phyloP scores from a whole-genome alignment of 1,284 basidiomycete species.

The Nidula niveotomentosa region DNA sequence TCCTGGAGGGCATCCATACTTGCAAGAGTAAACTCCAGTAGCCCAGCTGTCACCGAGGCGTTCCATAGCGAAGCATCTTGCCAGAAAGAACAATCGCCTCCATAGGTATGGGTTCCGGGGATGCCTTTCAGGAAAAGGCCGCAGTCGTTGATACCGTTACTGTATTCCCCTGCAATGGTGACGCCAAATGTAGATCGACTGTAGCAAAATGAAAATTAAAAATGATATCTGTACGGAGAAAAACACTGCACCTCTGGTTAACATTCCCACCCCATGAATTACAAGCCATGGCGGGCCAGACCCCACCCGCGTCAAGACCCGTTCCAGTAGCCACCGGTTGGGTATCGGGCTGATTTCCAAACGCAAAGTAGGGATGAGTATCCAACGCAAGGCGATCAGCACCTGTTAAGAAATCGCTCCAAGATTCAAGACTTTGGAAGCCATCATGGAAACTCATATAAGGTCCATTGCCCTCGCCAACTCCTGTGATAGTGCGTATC shows the following conservation, averaged over 20 bases:
- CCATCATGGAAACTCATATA: slow-evolving; percentile 82
- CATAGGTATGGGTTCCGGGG: slow-evolving; percentile 39
- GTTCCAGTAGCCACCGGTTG: slow-evolving; percentile 38
- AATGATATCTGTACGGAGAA: not conserved
- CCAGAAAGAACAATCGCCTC: slow-evolving; percentile 57
- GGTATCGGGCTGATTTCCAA: slow-evolving; percentile 47
- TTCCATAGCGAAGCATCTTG: slow-evolving; percentile 64
- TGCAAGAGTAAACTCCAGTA: slow-evolving; percentile 55
- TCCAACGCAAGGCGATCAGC: slow-evolving; percentile 82
- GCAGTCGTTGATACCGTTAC: slow-evolving; percentile 63
- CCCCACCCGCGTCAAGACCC: slow-evolving; percentile 42
- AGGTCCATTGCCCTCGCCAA: slow-evolving; percentile 78
- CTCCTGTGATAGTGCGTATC: slow-evolving; percentile 79
- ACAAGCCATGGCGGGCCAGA: slow-evolving; percentile 57
- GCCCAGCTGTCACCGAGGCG: slow-evolving; percentile 51
- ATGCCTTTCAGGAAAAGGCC: slow-evolving; percentile 70
- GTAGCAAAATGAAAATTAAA: slow-evolving; percentile 1
- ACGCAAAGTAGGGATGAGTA: slow-evolving; percentile 77
- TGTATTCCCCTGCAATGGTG: slow-evolving; percentile 72
- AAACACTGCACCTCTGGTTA: slow-evolving; percentile 37
- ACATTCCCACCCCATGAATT: slow-evolving; percentile 49
- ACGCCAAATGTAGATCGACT: slow-evolving; percentile 57
- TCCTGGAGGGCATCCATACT: slow-evolving; percentile 58
- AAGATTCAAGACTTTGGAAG: slow-evolving; percentile 60
- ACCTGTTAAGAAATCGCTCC: slow-evolving; percentile 72